Base-by-base conservation (phyloP, 768 basidiomycete genomes). In the Lactarius akahatsu region DNA sequence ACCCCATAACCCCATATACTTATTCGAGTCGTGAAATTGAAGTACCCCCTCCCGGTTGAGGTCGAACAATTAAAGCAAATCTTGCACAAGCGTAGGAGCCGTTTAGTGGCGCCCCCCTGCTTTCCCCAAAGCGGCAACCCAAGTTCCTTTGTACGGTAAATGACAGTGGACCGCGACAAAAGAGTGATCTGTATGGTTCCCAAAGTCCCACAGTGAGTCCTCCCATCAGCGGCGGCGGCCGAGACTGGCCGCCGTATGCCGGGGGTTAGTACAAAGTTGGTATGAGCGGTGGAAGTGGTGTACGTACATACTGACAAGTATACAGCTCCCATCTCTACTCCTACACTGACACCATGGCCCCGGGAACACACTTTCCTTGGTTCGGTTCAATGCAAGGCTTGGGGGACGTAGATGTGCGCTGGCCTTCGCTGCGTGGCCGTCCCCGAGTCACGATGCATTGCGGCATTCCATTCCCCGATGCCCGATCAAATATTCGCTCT, bases 191-290 rank as follows among this genome's bases (percentile, higher is more conserved):
- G 9, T 36, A 32, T 66, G 47, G 43, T 23, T 50, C 23, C 26
- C 47, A 11, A 3, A 26, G 36, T 45, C 50, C 52, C 28, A 36
- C 36, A 55, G 36, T 18, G 60, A 3, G n/a, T 5, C n/a, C 15
- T 36, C 32, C 61, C 30, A 40, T 50, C 45, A 45, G n/a, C 20
- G 15, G 34, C 10, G 1, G 38, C 38, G 30, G 55, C 45, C 56
- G 34, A 23, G 54, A 52, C 28, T 52, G 36, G 36, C 61, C 61
- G 65, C 65, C 57, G 43, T 34, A 28, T 30, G 57, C 61, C 61
- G n/a, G 65, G 61, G 47, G 47, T 50, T 5, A 40, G 38, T 40
- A 40, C 38, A 5, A 5, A 40, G 38, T 41, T 18, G 15, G 41
- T 18, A 18, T 18, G 41, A 18, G 41, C 16, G n/a, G 23, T 23